These are phyloP conservation scores for Verticillium nubilum DNA, from an alignment of 2,329 filamentous ascomycete genomes.

Conservation along the genomic window DNA sequence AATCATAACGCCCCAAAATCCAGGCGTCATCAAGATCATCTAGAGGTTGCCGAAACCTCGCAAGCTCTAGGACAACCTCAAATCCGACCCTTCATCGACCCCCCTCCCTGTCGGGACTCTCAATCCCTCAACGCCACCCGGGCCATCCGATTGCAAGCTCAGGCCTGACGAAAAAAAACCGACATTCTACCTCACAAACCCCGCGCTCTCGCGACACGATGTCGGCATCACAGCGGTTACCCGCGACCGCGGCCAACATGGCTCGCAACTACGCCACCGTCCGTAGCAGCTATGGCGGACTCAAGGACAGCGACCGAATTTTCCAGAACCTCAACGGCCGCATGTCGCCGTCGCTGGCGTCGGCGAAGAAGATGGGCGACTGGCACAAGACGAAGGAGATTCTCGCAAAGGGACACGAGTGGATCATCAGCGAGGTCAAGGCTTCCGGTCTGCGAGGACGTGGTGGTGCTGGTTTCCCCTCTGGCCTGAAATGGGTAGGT, in stretches of 20 bases:
- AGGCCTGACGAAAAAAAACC: neutral
- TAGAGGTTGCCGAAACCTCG: neutral
- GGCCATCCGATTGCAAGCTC: neutral
- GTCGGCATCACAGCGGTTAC: constrained; percentile 2
- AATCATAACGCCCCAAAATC: neutral
- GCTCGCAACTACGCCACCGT: constrained; percentile 63
- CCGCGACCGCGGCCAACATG: constrained; percentile 13
- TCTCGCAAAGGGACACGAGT: constrained; percentile 92
- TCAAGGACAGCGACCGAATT: constrained; percentile 96
- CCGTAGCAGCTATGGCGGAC: constrained; percentile 70
- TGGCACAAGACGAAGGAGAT: constrained; percentile 99
- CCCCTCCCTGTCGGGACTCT: neutral
- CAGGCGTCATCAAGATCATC: neutral
- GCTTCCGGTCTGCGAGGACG: constrained; percentile 90
- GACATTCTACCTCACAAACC: neutral
- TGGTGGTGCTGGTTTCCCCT: constrained; percentile 96
- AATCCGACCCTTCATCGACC: neutral
- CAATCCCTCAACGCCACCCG: neutral
- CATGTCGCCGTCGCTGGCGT: constrained; percentile 85
- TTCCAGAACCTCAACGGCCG: constrained; percentile 98
- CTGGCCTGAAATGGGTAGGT: constrained; percentile 95
- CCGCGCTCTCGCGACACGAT: neutral
- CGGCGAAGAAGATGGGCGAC: constrained; percentile 95
- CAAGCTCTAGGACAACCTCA: neutral
- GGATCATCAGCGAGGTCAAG: constrained; percentile 98